phyloP scores from a whole-genome alignment of 2,329 filamentous ascomycete species.

The Coniochaeta ligniaria region DNA sequence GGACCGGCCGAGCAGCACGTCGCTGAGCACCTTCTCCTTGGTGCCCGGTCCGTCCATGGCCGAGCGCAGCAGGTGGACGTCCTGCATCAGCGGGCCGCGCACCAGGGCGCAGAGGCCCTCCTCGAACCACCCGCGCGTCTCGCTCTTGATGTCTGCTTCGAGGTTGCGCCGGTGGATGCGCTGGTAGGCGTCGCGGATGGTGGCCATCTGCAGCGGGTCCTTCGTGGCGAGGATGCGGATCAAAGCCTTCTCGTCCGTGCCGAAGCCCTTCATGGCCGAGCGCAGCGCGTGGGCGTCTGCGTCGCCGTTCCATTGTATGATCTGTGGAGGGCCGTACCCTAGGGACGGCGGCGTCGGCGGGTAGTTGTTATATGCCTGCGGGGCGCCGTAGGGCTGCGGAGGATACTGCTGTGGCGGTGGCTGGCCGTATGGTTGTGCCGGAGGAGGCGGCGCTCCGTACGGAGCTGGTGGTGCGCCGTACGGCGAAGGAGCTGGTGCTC shows the following conservation, averaged over 20 bases:
- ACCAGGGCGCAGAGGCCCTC: slow-evolving; percentile 68
- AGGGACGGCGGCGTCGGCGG: slow-evolving; percentile 58
- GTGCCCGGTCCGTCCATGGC: slow-evolving; percentile 77
- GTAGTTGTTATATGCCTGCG: slow-evolving; percentile 18
- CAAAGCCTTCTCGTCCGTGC: slow-evolving; percentile 75
- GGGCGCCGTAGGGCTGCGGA: slow-evolving; percentile 24
- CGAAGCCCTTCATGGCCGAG: slow-evolving; percentile 83
- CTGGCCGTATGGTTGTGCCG: slow-evolving; percentile 24
- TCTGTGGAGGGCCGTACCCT: slow-evolving; percentile 68
- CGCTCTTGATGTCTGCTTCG: slow-evolving; percentile 67
- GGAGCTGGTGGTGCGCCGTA: slow-evolving; percentile 24
- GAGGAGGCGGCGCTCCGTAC: slow-evolving; percentile 33
- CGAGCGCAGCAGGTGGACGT: slow-evolving; percentile 62
- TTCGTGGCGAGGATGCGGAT: slow-evolving; percentile 64
- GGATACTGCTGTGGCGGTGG: slow-evolving; percentile 28
- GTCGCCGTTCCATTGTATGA: slow-evolving; percentile 61
- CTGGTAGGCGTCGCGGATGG: slow-evolving; percentile 60
- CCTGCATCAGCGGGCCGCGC: slow-evolving; percentile 71
- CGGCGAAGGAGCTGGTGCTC: slow-evolving; percentile 17
- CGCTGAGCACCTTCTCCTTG: slow-evolving; percentile 79
- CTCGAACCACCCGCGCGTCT: slow-evolving; percentile 69
- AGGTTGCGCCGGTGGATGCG: slow-evolving; percentile 60
- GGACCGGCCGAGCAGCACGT: slow-evolving; percentile 72
- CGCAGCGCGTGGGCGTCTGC: slow-evolving; percentile 65
- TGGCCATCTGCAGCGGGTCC: slow-evolving; percentile 70